Evolutionary conservation across 2,329 filamentous ascomycete genomes (phyloP), one percentile per base, ranked within the genome.

Genomic region (Trichoderma brevicompactum): DNA sequence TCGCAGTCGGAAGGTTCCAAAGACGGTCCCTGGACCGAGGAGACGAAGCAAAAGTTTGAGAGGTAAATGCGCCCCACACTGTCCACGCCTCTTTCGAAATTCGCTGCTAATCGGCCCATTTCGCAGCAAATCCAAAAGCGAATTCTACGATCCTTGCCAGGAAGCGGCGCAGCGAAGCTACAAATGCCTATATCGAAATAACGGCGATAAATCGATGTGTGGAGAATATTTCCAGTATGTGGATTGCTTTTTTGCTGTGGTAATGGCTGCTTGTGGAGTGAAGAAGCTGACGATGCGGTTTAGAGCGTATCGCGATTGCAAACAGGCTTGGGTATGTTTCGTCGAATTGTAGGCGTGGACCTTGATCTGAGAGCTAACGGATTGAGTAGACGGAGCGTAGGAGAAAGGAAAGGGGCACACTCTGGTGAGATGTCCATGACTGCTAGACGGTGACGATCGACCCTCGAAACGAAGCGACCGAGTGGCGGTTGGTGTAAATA

Each of bases 121-220:
- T 54, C 43, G 60, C 73, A 97, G 94, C 71, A 98, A 98, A 83
- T 85, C 84, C 64, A 87, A 89, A 74, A 97, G 93, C 82, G 89
- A 97, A 76, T 98, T 90, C 80, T 92, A 92, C 76, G 95, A 99
- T 73, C 95, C 95, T 2, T 99, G 95, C 78, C 94, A 98, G 77
- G 94, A 97, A 73, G 92, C 92, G 5, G 94, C 95, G 7, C 83
- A 90, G 70, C 86, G 86, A 74, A 97, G 94, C 78, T 89, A 97
- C 71, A 89, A 87, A 76, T 99, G 95, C 74, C 80, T 99, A 74
- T 89, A 93, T 75, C 87, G 95, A 23, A 99, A 99, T 76, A 89
- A 85, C 23, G 94, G 92, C 13, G 92, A 98, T 75, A 86, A 89
- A 70, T 82, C 89, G n/a, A 91, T 98, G 90, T 99, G 95, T 75